A percentile compares a stretch with the other conserved stretches of the same genome.
phyloP scores from a whole-genome alignment of 2,329 filamentous ascomycete genomes.

The Purpureocillium lavendulum region DNA sequence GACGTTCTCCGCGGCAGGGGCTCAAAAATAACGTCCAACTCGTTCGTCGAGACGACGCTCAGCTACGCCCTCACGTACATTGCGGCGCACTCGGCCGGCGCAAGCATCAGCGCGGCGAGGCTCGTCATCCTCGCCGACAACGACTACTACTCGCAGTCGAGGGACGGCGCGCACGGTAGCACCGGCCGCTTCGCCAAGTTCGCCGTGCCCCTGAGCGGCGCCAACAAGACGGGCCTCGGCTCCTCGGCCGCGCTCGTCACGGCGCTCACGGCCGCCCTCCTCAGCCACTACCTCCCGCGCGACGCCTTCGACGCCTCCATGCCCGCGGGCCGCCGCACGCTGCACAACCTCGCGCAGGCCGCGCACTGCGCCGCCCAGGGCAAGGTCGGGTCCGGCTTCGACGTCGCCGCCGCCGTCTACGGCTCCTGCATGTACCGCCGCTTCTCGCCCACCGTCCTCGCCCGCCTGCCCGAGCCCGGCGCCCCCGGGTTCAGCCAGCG shows the following conservation, averaged over 20 bases:
- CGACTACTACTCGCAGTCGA: conserved; percentile 79
- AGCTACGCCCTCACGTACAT: conserved; percentile 83
- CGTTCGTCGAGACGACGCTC: conserved; percentile 88
- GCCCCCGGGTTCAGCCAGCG: conserved; percentile 56
- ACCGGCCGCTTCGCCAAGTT: conserved; percentile 65
- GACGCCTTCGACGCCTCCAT: conserved; percentile 48
- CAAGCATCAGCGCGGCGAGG: conserved; percentile 56
- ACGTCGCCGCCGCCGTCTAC: conserved; percentile 87
- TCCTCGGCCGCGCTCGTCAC: conserved; percentile 94
- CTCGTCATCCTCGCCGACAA: conserved; percentile 90
- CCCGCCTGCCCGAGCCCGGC: conserved; percentile 57
- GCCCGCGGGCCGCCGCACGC: conserved; percentile 44
- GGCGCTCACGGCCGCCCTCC: conserved; percentile 67
- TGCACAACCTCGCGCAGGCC: conserved; percentile 91
- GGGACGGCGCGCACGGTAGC: conserved; percentile 19
- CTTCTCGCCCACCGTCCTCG: conserved; percentile 76
- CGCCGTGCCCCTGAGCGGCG: conserved; percentile 62
- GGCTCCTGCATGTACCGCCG: conserved; percentile 85
- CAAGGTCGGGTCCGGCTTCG: conserved; percentile 93
- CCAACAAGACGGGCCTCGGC: conserved; percentile 93
- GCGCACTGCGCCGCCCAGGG: conserved; percentile 94
- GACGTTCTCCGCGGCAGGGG: too few relatives aligned
- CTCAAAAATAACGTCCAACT: conserved; percentile 48
- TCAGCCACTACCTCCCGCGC: conserved; percentile 63
- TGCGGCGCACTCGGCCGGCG: conserved; percentile 26